A percentile compares a stretch with the other conserved stretches of the same genome.
Conservation (phyloP, 495 filamentous ascomycete species). For the Hypoxylon subgilvum region DNA sequence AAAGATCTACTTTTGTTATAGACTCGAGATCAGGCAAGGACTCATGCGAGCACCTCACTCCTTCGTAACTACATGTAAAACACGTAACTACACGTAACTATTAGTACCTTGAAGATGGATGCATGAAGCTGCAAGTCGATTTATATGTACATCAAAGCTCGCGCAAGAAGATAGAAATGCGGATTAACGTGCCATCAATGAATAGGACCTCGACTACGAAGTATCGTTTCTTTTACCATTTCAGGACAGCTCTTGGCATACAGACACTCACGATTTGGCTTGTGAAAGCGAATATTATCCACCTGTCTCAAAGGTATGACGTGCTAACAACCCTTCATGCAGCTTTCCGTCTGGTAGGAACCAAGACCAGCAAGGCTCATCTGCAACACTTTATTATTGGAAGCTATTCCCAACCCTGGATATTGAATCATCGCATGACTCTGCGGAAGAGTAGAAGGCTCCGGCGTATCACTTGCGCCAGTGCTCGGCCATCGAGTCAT, state of each 20-base stretch:
- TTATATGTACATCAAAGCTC: neutral
- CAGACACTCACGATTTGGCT: slow-evolving; percentile 26
- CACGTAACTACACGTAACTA: too few species aligned
- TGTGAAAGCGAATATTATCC: slow-evolving; percentile 20
- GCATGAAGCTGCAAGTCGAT: too few species aligned
- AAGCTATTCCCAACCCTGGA: slow-evolving; percentile 31
- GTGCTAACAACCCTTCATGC: slow-evolving; percentile 22
- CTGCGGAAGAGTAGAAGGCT: slow-evolving; percentile 9
- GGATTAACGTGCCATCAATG: neutral
- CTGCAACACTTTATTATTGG: slow-evolving; percentile 11
- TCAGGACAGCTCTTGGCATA: slow-evolving; percentile 32
- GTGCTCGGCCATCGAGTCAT: slow-evolving; percentile 15
- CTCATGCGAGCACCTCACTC: too few species aligned
- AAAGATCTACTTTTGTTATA: too few species aligned
- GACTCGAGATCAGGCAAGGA: too few species aligned
- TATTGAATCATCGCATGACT: slow-evolving; percentile 8
- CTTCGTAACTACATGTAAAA: too few species aligned
- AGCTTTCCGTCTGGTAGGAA: slow-evolving; percentile 29
- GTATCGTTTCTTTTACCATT: slow-evolving; percentile 21
- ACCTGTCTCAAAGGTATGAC: slow-evolving; percentile 23
- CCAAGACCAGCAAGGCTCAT: slow-evolving; percentile 17
- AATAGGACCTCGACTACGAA: slow-evolving; percentile 34
- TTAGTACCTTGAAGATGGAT: too few species aligned
- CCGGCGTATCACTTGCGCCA: slow-evolving; percentile 6
- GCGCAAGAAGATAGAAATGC: neutral